Conservation (phyloP, 75 land plant genomes). For the Adiantum capillusveneris region DNA sequence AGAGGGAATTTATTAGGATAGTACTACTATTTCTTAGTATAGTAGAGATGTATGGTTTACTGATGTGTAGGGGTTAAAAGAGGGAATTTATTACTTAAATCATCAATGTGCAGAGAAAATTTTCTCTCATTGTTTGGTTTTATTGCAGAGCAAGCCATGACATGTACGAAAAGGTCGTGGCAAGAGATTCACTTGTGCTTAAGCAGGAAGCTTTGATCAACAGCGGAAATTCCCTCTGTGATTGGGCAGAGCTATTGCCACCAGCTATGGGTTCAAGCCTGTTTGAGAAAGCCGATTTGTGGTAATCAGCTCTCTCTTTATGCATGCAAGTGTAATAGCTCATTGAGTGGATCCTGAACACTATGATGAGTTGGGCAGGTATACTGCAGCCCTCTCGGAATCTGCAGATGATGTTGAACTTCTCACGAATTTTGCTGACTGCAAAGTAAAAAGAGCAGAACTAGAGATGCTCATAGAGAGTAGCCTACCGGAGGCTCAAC, state of each 20-base stretch:
- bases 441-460: constrained; percentile 39
- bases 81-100: too few species aligned
- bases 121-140: too few species aligned
- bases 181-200: constrained; percentile 19
- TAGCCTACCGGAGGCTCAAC: constrained; percentile 1
- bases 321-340: too few species aligned
- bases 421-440: constrained; percentile 34
- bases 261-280: too few species aligned
- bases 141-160: constrained; percentile 35
- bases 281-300: constrained; percentile 24
- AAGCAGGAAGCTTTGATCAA: constrained; percentile 38
- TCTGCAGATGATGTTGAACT: constrained; percentile 38
- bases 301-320: constrained; percentile 16
- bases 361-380: constrained; percentile 20
- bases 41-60: too few species aligned
- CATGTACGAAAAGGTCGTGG: constrained; percentile 21
- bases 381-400: constrained; percentile 21
- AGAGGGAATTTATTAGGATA: too few species aligned
- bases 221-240: constrained; percentile 32
- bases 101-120: too few species aligned
- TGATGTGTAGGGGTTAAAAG: too few species aligned
- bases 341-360: too few species aligned
- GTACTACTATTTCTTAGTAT: too few species aligned
- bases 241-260: constrained; percentile 26
- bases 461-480: constrained; percentile 6